These are phyloP conservation scores for Gossypium aridum DNA, from an alignment of 441 rosid genomes.

Conservation along the genomic window DNA sequence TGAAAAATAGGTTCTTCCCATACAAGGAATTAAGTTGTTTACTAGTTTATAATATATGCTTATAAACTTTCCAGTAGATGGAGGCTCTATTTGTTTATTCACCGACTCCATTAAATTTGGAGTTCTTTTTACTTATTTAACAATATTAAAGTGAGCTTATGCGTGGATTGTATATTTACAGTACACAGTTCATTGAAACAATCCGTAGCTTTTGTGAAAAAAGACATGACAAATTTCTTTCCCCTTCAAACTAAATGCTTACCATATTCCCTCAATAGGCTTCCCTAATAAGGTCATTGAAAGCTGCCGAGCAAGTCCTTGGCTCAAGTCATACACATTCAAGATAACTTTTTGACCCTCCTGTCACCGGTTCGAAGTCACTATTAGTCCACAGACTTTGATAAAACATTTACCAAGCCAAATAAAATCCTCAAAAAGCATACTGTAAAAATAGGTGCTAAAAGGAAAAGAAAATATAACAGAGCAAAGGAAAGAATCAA, in stretches of 20 bases:
- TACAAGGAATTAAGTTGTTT: neutral
- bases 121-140: neutral
- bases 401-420: neutral
- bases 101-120: neutral
- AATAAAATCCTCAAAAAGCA: neutral
- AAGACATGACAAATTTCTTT: too few species aligned
- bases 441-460: neutral
- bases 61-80: neutral
- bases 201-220: neutral
- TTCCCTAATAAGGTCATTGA: constrained; percentile 74
- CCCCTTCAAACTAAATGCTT: constrained; percentile 18
- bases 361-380: constrained; percentile 36
- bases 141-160: neutral
- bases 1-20: neutral
- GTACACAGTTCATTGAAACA: neutral
- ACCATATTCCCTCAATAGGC: constrained; percentile 90
- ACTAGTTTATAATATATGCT: neutral
- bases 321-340: constrained; percentile 87
- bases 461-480: neutral
- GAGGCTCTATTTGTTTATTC: neutral
- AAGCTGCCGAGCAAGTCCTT: constrained; percentile 86
- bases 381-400: neutral
- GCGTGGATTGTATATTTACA: neutral
- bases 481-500: neutral
- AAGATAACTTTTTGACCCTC: constrained; percentile 66